Evolutionary conservation across 1,284 basidiomycete genomes (phyloP).

Genomic region (Ganoderma lingzhi): DNA sequence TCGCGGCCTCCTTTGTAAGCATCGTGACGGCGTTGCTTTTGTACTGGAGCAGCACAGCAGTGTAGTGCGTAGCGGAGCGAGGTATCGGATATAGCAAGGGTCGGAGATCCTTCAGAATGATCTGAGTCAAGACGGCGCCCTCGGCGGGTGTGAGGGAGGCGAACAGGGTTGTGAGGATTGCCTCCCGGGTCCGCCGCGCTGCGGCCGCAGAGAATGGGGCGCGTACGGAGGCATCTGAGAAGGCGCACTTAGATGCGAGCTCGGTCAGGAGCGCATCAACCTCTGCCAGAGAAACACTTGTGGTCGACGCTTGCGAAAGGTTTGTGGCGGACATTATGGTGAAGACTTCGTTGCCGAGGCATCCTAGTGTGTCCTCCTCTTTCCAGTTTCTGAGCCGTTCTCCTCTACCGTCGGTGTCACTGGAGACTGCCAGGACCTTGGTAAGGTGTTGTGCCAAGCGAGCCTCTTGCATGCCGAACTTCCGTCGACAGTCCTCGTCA

Average conservation of each 20-base stretch:
- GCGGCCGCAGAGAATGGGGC: conserved; percentile 30
- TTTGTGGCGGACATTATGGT: conserved; percentile 48
- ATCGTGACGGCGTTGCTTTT: conserved; percentile 63
- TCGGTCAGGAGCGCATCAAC: conserved; percentile 76
- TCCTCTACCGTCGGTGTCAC: conserved; percentile 36
- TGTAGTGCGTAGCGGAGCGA: conserved; percentile 51
- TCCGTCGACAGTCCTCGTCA: conserved; percentile 73
- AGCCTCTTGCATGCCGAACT: conserved; percentile 79
- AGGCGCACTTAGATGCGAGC: conserved; percentile 72
- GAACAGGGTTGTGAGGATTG: conserved; percentile 64
- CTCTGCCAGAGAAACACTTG: conserved; percentile 52
- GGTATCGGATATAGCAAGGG: conserved; percentile 78
- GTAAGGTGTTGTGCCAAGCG: conserved; percentile 65
- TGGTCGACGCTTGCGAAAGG: conserved; percentile 31
- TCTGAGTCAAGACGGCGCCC: conserved; percentile 75
- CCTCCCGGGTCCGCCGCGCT: conserved; percentile 43
- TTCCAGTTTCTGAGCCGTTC: conserved; percentile 59
- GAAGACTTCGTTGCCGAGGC: conserved; percentile 73
- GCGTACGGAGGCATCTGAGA: conserved; percentile 57
- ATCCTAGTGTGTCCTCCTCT: conserved; percentile 59
- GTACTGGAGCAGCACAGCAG: conserved; percentile 57
- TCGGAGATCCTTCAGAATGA: conserved; percentile 85
- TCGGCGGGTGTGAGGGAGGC: conserved; percentile 63
- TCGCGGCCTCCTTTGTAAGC: conserved; percentile 68
- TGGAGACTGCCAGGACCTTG: conserved; percentile 55